Evolutionary conservation across 305 asterid genomes (phyloP), one percentile per base, ranked within the genome.

Genomic region (Nicotiana rustica): DNA sequence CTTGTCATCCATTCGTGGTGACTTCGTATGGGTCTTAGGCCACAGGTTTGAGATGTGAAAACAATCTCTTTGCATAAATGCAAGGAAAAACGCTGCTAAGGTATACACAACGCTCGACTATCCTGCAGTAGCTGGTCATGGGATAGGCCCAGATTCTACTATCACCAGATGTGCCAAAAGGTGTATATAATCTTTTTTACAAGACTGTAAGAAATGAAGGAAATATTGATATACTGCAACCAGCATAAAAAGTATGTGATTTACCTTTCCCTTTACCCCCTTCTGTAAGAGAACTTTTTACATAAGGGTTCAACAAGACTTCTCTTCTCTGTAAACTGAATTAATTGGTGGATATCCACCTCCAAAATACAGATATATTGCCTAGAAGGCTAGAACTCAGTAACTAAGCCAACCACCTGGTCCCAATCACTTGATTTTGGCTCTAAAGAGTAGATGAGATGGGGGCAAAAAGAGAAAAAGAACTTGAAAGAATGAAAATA

Each of bases 121-220:
- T 36, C 41, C 6, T 36, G 47, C 47, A 41, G 2, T 7, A 41
- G 47, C 47, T 41, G 47, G 47, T 41, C 9, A 41, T 41, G 47
- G 47, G 10, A 6, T 41, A 41, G 1, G 10, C 47, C 10, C 10
- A 41, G 8, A 93, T 77, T 93, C 95, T 0, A 93, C 98, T 13
- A 93, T 93, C 17, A 92, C 10, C 47, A 90, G 93, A 0, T 88
- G 93, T 52, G 98, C 98, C 2, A 94, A 94, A 83, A 92, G 92
- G 86, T 92, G 97, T 49, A 88, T 92, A 97, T 49, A 88, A 88
- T 84, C 93, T 90, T 81, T 94, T 88, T 65, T 91, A 90, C 25
- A 93, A 92, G 82, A 97, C 97, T 0, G 89, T 94, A 65, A 6
- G 10, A 6, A 6, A 38, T 36, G 47, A 41, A 41, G 10, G 47